These are phyloP conservation scores for Tolypocladium sp. DNA, from an alignment of 2,329 filamentous ascomycete species.

Conservation along the genomic window DNA sequence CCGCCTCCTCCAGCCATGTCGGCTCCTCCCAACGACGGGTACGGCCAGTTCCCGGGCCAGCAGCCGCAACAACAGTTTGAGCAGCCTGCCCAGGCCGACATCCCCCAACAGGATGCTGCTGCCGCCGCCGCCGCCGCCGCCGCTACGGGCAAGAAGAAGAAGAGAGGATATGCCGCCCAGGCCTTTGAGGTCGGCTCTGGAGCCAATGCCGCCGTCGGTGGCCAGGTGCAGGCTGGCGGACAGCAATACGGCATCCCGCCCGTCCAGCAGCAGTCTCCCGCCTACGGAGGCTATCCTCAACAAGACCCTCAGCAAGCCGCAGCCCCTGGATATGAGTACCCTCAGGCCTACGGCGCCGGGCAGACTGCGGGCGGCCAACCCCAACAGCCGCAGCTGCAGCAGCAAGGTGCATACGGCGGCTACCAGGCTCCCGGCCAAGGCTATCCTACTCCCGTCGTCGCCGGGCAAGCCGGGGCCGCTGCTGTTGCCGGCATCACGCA, in stretches of 20 bases:
- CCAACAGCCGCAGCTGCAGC: conserved; percentile 10
- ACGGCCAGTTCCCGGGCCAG: conserved; percentile 37
- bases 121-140: conserved; percentile 25
- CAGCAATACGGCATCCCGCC: conserved; percentile 38
- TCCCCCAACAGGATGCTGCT: conserved; percentile 11
- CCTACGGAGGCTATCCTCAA: conserved; percentile 53
- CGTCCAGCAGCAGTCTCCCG: conserved; percentile 29
- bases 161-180: conserved; percentile 87
- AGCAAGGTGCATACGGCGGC: conserved; percentile 29
- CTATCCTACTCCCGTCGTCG: conserved; percentile 46
- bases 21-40: conserved; percentile 46
- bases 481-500: conserved; percentile 68
- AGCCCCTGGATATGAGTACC: conserved; percentile 30
- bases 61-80: conserved; percentile 35
- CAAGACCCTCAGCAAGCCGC: conserved; percentile 31
- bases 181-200: conserved; percentile 89
- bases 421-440: conserved; percentile 45
- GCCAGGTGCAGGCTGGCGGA: conserved; percentile 28
- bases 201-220: conserved; percentile 61
- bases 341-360: conserved; percentile 33
- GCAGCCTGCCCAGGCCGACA: conserved; percentile 25
- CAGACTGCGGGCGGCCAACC: conserved; percentile 20
- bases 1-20: conserved; percentile 37
- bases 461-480: conserved; percentile 20
- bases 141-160: conserved; percentile 67